A percentile compares a stretch with the other conserved stretches of the same genome.
Evolutionary conservation across 2,329 filamentous ascomycete genomes (phyloP).

Genomic region (Bipolaris oryzae): DNA sequence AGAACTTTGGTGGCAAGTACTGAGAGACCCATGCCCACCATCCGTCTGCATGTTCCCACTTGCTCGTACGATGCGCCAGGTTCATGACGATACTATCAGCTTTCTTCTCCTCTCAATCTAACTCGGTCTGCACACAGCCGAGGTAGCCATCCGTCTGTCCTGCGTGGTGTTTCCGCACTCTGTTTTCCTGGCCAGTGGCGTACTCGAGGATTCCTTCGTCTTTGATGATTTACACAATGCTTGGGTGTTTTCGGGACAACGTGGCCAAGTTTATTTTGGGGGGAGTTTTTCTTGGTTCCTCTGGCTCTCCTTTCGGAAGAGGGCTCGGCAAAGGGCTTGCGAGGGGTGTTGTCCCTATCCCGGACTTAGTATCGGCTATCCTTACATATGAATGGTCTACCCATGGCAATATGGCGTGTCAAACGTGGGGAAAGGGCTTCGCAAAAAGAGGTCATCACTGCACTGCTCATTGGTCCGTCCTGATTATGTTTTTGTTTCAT

Average conservation of each 20-base stretch:
- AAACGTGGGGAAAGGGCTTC: conserved; percentile 23
- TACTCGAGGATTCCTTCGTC: conserved; percentile 26
- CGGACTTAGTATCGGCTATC: conserved; percentile 32
- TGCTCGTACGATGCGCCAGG: conserved; percentile 37
- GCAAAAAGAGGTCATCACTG: conserved; percentile 18
- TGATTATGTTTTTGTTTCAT: conserved; percentile 34
- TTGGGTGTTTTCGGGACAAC: conserved; percentile 16
- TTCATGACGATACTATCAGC: conserved; percentile 50
- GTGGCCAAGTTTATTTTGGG: conserved; percentile 10
- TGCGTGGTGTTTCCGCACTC: conserved; percentile 32
- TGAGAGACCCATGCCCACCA: conserved; percentile 46
- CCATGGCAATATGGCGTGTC: conserved; percentile 26
- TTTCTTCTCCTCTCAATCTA: conserved; percentile 37
- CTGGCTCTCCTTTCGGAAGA: conserved; percentile 10
- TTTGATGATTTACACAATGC: conserved; percentile 27
- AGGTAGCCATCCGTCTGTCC: conserved; percentile 39
- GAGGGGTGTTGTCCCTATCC: conserved; percentile 15
- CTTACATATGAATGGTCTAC: conserved; percentile 27
- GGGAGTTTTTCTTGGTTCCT: conserved; percentile 13
- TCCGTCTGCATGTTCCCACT: conserved; percentile 46
- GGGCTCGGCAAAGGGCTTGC: conserved; percentile 21
- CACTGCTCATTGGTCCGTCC: conserved; percentile 29
- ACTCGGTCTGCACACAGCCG: conserved; percentile 39
- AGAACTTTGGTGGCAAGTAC: conserved; percentile 74
- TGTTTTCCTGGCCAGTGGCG: conserved; percentile 31